Evolutionary conservation across 306 rosid species (phyloP), one percentile per base, ranked within the genome.

Genomic region (Lablab purpureus): DNA sequence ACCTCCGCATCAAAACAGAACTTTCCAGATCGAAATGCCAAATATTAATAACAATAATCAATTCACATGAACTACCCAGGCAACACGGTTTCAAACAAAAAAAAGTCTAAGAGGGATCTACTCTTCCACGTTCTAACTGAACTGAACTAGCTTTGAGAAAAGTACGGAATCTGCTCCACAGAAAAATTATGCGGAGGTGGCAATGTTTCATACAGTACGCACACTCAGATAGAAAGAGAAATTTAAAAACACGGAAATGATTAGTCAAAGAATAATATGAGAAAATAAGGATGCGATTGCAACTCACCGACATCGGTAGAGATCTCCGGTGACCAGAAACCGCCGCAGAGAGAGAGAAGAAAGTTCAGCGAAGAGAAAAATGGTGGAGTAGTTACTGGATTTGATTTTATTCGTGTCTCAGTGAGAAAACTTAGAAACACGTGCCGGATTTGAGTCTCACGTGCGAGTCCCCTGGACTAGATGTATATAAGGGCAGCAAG

Each of bases 221-320:
- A 41, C 6, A 41, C 11, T 28, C 19, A 21, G 45, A 4, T n/a
- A n/a, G 15, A 56, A 28, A 7, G 19, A 67, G 65, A 75, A 36
- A 46, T 56, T 56, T 6, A 41, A 21, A 19, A 25, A 19, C 32
- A 30, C 43, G 18, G 55, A 51, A 27, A 71, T n/a, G 49, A 22
- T 6, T n/a, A 4, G 47, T 11, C 25, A 11, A 50, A 50, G 47
- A 4, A 9, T 18, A 79, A 14, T 14, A 11, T 56, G 13, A 67
- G 67, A 19, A 43, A 22, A 21, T 12, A 21, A 4, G 34, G 55
- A 25, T 56, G 51, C 15, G 25, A 69, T 14, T 17, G 28, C 22
- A 50, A 83, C 89, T 86, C 12, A 86, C 87, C 87, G 87, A 80
- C 89, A 86, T 86, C 54, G 78, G 30, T 4, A 67, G 52, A 77